Percentiles rank a stretch among this genome's conserved stretches.
phyloP scores from a whole-genome alignment of 2,329 filamentous ascomycete species.

The Tolypocladium cylindrosporum region DNA sequence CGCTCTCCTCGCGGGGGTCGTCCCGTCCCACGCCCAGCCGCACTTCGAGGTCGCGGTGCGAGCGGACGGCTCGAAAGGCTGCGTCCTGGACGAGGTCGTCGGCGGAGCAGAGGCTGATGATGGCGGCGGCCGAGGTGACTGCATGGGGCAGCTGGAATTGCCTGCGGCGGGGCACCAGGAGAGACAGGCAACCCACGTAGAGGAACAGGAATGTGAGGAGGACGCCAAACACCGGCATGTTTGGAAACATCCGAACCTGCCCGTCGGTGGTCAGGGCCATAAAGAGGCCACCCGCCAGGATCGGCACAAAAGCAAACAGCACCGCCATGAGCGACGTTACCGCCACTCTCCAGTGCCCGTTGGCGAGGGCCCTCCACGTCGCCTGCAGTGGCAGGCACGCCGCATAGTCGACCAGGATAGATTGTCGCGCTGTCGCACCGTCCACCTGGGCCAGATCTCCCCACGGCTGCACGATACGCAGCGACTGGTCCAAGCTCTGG shows the following conservation, averaged over 20 bases:
- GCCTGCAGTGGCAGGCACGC: slow-evolving; percentile 53
- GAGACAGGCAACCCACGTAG: slow-evolving; percentile 53
- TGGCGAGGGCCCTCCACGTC: slow-evolving; percentile 45
- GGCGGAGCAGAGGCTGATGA: slow-evolving; percentile 68
- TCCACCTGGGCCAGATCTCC: slow-evolving; percentile 46
- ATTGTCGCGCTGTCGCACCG: slow-evolving; percentile 52
- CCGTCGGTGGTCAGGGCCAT: slow-evolving; percentile 55
- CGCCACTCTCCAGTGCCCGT: slow-evolving; percentile 57
- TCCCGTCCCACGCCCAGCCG: slow-evolving; percentile 48
- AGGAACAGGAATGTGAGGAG: slow-evolving; percentile 63
- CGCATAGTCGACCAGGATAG: slow-evolving; percentile 61
- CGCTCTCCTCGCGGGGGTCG: slow-evolving; percentile 34
- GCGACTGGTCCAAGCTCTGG: slow-evolving; percentile 53
- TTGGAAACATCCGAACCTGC: slow-evolving; percentile 57
- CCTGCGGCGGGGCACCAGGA: slow-evolving; percentile 50
- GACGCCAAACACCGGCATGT: slow-evolving; percentile 62
- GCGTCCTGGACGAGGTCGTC: slow-evolving; percentile 62
- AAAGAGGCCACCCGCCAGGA: slow-evolving; percentile 61
- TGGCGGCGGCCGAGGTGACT: slow-evolving; percentile 62
- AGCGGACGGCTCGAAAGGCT: slow-evolving; percentile 58
- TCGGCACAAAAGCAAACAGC: slow-evolving; percentile 52
- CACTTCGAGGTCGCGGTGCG: slow-evolving; percentile 58
- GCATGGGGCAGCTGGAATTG: slow-evolving; percentile 62
- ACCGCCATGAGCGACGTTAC: slow-evolving; percentile 48
- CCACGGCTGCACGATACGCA: slow-evolving; percentile 62